Percentiles rank a stretch among this genome's conserved stretches.
phyloP scores from a whole-genome alignment of 768 basidiomycete genomes.

The Tylopilus sp. region DNA sequence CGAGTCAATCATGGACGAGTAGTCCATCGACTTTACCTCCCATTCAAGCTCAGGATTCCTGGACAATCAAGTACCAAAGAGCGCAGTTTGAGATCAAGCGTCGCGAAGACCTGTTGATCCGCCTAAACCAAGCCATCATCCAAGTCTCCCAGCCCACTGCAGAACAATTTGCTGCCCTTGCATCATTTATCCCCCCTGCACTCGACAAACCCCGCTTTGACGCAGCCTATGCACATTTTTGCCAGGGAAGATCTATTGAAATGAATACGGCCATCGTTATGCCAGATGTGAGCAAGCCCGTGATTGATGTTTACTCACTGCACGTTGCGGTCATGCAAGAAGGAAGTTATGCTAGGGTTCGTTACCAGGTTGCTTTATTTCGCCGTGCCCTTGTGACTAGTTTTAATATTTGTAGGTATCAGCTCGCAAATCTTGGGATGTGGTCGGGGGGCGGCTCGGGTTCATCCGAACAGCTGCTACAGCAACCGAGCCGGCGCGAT shows the following conservation, averaged over 20 bases:
- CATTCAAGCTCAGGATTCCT: conserved; percentile 17
- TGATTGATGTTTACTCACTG: conserved; percentile 28
- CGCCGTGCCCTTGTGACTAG: background rate
- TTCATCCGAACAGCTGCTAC: conserved; percentile 22
- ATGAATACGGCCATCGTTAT: conserved; percentile 28
- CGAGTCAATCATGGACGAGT: background rate
- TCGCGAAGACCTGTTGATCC: conserved; percentile 26
- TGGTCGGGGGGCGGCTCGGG: conserved; percentile 27
- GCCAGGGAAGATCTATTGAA: conserved; percentile 24
- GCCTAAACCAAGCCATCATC: conserved; percentile 26
- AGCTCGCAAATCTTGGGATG: conserved; percentile 25
- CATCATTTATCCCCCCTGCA: conserved; percentile 27
- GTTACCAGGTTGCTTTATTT: conserved; percentile 8
- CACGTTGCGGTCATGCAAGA: conserved; percentile 33
- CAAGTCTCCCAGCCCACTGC: conserved; percentile 21
- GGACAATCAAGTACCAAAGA: conserved; percentile 19
- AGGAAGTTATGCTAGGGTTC: conserved; percentile 28
- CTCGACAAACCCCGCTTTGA: conserved; percentile 30
- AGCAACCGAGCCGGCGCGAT: conserved; percentile 21
- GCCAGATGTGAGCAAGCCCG: conserved; percentile 24
- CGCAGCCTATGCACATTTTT: conserved; percentile 26
- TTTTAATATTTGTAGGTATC: conserved; percentile 18
- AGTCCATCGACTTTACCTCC: background rate
- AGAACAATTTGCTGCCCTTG: conserved; percentile 25
- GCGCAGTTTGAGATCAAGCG: conserved; percentile 31